A percentile compares a stretch with the other conserved stretches of the same genome.
Evolutionary conservation across 2,329 filamentous ascomycete genomes (phyloP).

Genomic region (Albophoma yamanashiensis): DNA sequence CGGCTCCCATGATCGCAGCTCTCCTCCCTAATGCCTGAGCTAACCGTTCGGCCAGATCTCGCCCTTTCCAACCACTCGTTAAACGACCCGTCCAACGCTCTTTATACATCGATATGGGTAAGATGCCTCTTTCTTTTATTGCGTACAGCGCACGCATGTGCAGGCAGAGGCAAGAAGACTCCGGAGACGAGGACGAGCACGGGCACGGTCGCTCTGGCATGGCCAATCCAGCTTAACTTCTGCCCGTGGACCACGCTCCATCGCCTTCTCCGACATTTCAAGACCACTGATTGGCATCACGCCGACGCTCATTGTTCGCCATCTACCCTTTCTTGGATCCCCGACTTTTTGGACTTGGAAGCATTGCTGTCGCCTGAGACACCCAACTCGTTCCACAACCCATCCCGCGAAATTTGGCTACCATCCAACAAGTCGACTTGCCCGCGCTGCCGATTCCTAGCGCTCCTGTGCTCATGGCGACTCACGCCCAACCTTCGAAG

Average conservation of each 20-base stretch:
- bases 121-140: slow-evolving; percentile 20
- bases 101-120: slow-evolving; percentile 31
- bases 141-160: slow-evolving; percentile 8
- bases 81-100: slow-evolving; percentile 20
- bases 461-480: slow-evolving; percentile 6
- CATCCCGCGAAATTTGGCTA: slow-evolving; percentile 30
- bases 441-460: slow-evolving; percentile 6
- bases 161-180: slow-evolving; percentile 14
- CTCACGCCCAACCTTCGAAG: slow-evolving; percentile 11
- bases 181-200: slow-evolving; percentile 11
- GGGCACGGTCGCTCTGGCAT: slow-evolving; percentile 6
- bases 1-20: slow-evolving; percentile 2
- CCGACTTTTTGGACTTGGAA: slow-evolving; percentile 18
- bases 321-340: slow-evolving; percentile 38
- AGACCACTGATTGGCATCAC: slow-evolving; percentile 18
- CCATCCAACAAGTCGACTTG: slow-evolving; percentile 33
- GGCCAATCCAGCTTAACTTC: slow-evolving; percentile 2
- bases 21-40: slow-evolving; percentile 11
- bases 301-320: slow-evolving; percentile 25
- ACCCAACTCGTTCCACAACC: slow-evolving; percentile 4
- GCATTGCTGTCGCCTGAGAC: slow-evolving; percentile 12
- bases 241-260: slow-evolving; percentile 1
- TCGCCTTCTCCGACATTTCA: slow-evolving; percentile 10
- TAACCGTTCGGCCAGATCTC: slow-evolving; percentile 14
- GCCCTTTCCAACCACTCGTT: slow-evolving; percentile 18